Evolutionary conservation across 2,329 filamentous ascomycete genomes (phyloP).

Genomic region (Cladosporium halotolerans): DNA sequence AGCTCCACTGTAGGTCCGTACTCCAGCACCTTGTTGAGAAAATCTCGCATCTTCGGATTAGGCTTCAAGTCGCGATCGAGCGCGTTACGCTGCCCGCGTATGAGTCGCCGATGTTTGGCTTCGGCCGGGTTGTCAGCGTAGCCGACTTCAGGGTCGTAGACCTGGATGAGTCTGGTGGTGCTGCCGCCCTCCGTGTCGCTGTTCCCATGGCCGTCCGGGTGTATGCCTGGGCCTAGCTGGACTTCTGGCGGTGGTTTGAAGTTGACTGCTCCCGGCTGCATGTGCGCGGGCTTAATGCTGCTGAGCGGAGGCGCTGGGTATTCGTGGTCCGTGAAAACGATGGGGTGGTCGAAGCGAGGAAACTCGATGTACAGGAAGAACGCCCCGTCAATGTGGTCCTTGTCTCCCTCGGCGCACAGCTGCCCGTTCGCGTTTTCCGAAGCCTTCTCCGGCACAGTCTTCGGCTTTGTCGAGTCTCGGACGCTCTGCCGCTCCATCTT

Average conservation of each 20-base stretch:
- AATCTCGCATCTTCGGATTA: conserved; percentile 90
- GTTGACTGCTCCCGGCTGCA: conserved; percentile 60
- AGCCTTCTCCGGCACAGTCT: conserved; percentile 9
- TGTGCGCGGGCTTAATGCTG: conserved; percentile 47
- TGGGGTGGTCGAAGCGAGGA: conserved; percentile 88
- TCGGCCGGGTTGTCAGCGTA: conserved; percentile 89
- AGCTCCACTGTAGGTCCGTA: conserved; percentile 89
- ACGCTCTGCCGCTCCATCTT: conserved; percentile 47
- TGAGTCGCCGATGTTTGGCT: conserved; percentile 84
- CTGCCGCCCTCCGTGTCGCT: conserved; percentile 43
- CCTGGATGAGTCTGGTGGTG: conserved; percentile 64
- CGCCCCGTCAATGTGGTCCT: conserved; percentile 51
- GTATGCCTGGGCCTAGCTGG: conserved; percentile 83
- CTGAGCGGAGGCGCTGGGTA: conserved; percentile 82
- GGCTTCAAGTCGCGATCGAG: conserved; percentile 93
- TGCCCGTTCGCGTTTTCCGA: conserved; percentile 4
- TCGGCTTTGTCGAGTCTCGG: conserved; percentile 30
- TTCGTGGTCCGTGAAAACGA: conserved; percentile 91
- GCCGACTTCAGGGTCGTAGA: conserved; percentile 91
- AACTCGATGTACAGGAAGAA: conserved; percentile 88
- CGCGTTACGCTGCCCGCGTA: conserved; percentile 85
- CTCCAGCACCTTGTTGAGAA: conserved; percentile 81
- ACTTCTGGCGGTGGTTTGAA: conserved; percentile 81
- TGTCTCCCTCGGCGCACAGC: conserved; percentile 32
- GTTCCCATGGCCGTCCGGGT: conserved; percentile 51